Base-by-base conservation (phyloP, 352 stramenopile genomes). In the Phytophthora agathidicida region DNA sequence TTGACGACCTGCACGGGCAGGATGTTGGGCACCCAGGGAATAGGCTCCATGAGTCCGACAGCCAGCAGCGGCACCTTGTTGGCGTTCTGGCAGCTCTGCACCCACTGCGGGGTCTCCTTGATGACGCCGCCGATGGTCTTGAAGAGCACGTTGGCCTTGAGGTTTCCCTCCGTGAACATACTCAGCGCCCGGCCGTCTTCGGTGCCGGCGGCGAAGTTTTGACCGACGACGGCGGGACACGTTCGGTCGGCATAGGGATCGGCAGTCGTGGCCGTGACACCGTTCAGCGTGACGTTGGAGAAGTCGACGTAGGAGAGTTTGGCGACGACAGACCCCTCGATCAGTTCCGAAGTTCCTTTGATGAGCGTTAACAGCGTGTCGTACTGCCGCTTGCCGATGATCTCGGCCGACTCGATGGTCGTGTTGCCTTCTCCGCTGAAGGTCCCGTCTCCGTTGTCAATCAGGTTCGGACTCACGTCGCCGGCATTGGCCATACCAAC, bases 1-100 rank as follows among this genome's bases (percentile, higher is more conserved):
- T 79, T 73, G 35, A 88, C 53, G 3, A 87, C 48, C 32, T 88
- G 79, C 5, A 89, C 61, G 11, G 77, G 77, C 22, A 89, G 43
- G 3, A 86, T 62, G 22, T 64, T 68, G 0, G 79, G 79, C 24
- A 60, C 49, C 73, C 73, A 86, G 1, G 70, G 72, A 22, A 64
- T 33, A 3, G 73, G 76, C 20, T 68, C 58, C 52, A 78, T 77
- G 16, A 81, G 48, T 0, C 73, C 75, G 9, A 53, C 50, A 9
- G 72, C 68, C 9, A 83, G 41, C 14, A 85, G 39, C 27, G 62
- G 75, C 13, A 74, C 59, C 42, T 85, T 85, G 50, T 76, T 61
- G 7, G 28, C 32, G 14, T 48, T 56, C 13, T 85, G 75, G 32
- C 75, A 85, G 7, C 56, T 13, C 23, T 78, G 60, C 16, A 78